Evolutionary conservation across 129 eudicot species (phyloP).

Genomic region (Heracleum sosnowskyi): DNA sequence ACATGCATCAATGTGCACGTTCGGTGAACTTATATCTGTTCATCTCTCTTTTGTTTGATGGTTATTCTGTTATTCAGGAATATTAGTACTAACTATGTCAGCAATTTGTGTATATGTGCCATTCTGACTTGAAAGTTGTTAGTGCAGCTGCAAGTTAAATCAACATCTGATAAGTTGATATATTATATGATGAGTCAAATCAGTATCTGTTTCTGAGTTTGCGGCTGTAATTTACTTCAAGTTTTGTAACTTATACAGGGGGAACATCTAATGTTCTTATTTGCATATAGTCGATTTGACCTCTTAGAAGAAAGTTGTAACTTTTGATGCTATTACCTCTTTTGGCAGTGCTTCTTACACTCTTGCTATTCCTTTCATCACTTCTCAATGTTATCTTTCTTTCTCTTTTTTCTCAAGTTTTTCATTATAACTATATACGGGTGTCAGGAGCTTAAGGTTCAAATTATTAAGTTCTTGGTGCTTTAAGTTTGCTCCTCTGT

Average conservation of each 20-base stretch:
- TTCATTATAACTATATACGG: background rate
- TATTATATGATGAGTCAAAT: no score
- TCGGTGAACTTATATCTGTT: background rate
- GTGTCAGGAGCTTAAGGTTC: no score
- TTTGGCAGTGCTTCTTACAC: background rate
- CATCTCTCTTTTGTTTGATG: background rate
- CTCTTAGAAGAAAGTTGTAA: background rate
- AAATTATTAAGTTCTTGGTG: no score
- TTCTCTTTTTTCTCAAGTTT: background rate
- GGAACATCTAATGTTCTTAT: background rate
- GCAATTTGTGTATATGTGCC: background rate
- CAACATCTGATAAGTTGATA: background rate
- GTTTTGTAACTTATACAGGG: background rate
- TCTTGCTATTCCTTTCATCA: background rate
- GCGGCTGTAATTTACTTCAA: background rate
- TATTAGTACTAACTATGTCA: background rate
- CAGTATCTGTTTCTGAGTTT: background rate
- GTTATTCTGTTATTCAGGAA: background rate
- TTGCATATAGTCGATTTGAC: background rate
- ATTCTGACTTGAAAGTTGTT: background rate
- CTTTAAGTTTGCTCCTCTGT: background rate
- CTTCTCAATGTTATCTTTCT: background rate
- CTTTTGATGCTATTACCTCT: background rate
- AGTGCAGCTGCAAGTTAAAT: background rate
- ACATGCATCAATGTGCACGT: background rate